Evolutionary conservation across 495 filamentous ascomycete species (phyloP), one percentile per base, ranked within the genome.

Genomic region (Rhypophila decipiens): DNA sequence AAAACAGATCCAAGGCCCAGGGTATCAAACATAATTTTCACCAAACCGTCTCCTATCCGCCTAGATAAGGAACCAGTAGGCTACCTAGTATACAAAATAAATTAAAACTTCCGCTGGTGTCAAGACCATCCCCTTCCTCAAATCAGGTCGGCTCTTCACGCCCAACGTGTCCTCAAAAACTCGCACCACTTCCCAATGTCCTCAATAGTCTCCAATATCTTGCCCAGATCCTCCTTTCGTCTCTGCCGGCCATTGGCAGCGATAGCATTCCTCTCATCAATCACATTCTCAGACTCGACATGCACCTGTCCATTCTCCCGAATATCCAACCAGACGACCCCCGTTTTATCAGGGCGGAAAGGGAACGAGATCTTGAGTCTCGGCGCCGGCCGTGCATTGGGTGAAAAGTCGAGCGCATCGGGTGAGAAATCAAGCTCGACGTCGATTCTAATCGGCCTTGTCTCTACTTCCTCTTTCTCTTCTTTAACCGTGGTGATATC

Each of bases 151-250:
- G n/a, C n/a, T 41, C 2, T 31, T 50, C 46, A 51, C 41, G 59
- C 52, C 58, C 69, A 59, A 61, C 70, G 11, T 1, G 50, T 52
- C 52, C 62, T 45, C 3, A 69, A 42, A 53, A 63, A 85, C 65
- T 84, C 78, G n/a, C 73, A 76, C 63, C 79, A 69, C 39, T 76
- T 72, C 4, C 80, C 77, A 17, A 85, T 52, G 61, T 84, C 61
- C 55, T 72, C 72, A 4, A 64, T 39, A 11, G 53, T 22, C 59
- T 71, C 66, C 44, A 75, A 42, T 52, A 65, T 42, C 45, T 46
- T 53, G 10, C 58, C 72, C 39, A 74, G 31, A 39, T 63, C 64
- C 39, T 61, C 58, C 3, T 37, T 45, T n/a, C 31, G 29, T 15
- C 61, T 46, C 49, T 43, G 35, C 49, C 52, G 40, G 11, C 53